Percentiles rank a stretch among this genome's conserved stretches.
These are phyloP conservation scores for Fusarium sp. DNA, from an alignment of 2,329 filamentous ascomycete species.

Conservation along the genomic window DNA sequence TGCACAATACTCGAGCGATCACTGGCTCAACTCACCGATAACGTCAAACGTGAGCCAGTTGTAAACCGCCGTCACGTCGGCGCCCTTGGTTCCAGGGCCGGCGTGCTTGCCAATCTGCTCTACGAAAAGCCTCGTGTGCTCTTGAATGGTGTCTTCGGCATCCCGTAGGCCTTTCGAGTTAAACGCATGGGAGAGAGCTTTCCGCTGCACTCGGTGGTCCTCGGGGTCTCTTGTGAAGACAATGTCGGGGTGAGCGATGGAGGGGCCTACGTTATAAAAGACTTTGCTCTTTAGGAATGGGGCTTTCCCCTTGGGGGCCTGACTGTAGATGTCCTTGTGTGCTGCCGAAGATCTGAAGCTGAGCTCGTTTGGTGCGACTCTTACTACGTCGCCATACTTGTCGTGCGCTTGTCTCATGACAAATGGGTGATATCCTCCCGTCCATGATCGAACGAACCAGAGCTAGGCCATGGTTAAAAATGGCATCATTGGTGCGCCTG, in stretches of 20 bases:
- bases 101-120: conserved; percentile 1
- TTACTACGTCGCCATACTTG: conserved; percentile 36
- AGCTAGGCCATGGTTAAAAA: neutral
- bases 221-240: conserved; percentile 6
- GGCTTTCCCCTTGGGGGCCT: conserved; percentile 7
- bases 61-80: conserved; percentile 12
- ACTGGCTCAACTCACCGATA: conserved; percentile 7
- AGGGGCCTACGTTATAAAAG: conserved; percentile 13
- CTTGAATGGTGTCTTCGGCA: conserved; percentile 9
- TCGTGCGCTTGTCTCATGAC: conserved; percentile 4
- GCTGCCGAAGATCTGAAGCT: conserved; percentile 22
- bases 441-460: conserved; percentile 5
- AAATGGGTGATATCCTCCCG: neutral
- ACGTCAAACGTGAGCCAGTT: conserved; percentile 31
- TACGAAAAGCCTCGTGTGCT: neutral
- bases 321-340: conserved; percentile 34
- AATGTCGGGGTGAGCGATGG: conserved; percentile 1
- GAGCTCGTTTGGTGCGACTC: conserved; percentile 31
- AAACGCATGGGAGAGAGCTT: conserved; percentile 23
- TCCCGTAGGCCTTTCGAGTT: conserved; percentile 18
- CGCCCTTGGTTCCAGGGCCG: neutral
- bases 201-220: conserved; percentile 18
- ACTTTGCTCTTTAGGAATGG: conserved; percentile 18
- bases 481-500: too few relatives aligned
- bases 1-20: accelerated